These are phyloP conservation scores for Penicillium sp. DNA, from an alignment of 2,329 filamentous ascomycete genomes.

Conservation along the genomic window DNA sequence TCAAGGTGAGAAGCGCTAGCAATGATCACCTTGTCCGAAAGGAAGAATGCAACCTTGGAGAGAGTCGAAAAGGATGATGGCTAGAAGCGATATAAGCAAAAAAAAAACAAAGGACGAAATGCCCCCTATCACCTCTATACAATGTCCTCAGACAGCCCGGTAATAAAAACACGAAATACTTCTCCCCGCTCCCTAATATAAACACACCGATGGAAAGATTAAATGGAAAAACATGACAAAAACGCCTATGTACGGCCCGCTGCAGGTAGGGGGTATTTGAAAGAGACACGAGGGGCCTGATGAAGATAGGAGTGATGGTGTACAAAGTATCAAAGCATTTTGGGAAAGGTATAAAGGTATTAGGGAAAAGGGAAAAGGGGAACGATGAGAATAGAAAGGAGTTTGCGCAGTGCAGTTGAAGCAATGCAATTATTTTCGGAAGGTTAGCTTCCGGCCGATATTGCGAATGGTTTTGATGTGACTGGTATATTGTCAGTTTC, in stretches of 20 bases:
- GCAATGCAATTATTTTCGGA: constrained; percentile 19
- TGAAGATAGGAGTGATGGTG: background rate
- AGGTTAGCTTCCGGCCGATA: constrained; percentile 39
- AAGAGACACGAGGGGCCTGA: constrained; percentile 16
- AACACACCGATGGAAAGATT: background rate
- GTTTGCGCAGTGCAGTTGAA: background rate
- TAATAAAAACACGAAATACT: constrained; percentile 1
- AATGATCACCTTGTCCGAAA: background rate
- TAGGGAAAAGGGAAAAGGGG: constrained; percentile 5
- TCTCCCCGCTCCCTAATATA: background rate
- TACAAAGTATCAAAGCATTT: constrained; percentile 7
- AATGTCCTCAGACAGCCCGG: background rate
- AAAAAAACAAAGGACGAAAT: background rate
- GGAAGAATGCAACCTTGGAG: background rate
- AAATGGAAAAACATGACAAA: constrained; percentile 5
- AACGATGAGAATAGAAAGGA: background rate
- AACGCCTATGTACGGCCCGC: constrained; percentile 29
- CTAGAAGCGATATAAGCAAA: background rate
- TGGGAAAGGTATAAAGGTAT: constrained; percentile 3
- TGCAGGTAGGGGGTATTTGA: constrained; percentile 25
- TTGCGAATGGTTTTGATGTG: constrained; percentile 37
- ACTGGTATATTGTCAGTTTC: constrained; percentile 18
- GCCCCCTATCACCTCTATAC: constrained; percentile 24
- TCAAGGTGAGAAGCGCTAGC: background rate
- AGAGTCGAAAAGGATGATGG: background rate